phyloP scores from a whole-genome alignment of 768 basidiomycete species.

The Mycena galopus region DNA sequence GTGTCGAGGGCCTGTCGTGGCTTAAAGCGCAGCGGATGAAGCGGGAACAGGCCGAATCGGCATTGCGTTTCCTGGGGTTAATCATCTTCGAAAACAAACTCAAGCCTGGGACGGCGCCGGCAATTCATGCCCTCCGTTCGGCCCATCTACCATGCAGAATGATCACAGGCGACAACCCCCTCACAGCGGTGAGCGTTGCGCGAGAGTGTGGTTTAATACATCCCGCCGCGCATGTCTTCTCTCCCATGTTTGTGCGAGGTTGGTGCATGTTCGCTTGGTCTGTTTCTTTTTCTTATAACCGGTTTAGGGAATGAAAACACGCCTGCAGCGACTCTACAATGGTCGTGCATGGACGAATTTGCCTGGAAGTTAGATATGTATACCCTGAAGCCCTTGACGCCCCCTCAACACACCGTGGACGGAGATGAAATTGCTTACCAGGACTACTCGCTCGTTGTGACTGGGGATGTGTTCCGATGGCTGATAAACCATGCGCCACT shows the following conservation, averaged over 20 bases:
- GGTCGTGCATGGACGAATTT: constrained; percentile 93
- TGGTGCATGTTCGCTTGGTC: constrained; percentile 18
- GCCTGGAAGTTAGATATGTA: constrained; percentile 89
- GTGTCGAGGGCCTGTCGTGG: constrained; percentile 94
- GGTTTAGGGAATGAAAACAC: constrained; percentile 65
- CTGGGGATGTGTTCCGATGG: constrained; percentile 98
- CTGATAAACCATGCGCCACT: constrained; percentile 95
- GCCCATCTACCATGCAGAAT: constrained; percentile 96
- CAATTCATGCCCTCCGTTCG: constrained; percentile 87
- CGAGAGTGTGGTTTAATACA: constrained; percentile 92
- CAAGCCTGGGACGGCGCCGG: constrained; percentile 91
- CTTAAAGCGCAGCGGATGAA: constrained; percentile 97
- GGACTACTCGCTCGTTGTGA: constrained; percentile 92
- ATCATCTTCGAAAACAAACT: constrained; percentile 99
- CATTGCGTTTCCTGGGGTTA: constrained; percentile 90
- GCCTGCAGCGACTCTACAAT: constrained; percentile 78
- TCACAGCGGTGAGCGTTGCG: constrained; percentile 97
- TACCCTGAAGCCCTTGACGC: constrained; percentile 83
- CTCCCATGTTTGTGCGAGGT: constrained; percentile 86
- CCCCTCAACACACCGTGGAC: constrained; percentile 79
- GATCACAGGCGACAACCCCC: constrained; percentile 98
- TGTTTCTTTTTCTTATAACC: constrained; percentile 3
- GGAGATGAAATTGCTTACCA: constrained; percentile 79
- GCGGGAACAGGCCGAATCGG: constrained; percentile 94
- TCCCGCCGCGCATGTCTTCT: constrained; percentile 90